Evolutionary conservation across 2,329 filamentous ascomycete species (phyloP).

Genomic region (Penicillium sp.): DNA sequence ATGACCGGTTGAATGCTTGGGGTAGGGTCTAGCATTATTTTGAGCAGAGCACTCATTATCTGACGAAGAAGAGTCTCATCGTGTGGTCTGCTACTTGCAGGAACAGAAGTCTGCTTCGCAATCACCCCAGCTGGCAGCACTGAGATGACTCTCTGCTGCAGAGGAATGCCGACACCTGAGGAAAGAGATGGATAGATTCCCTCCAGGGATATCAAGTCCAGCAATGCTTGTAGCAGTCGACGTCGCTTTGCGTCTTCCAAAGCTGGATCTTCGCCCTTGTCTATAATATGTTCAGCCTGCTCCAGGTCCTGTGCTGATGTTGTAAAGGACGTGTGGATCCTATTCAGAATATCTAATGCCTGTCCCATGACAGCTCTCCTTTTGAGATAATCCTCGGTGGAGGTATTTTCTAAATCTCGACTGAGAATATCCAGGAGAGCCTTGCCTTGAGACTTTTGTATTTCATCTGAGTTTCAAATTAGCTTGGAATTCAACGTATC

Average conservation of each 20-base stretch:
- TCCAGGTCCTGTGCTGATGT: conserved; percentile 22
- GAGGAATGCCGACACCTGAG: conserved; percentile 47
- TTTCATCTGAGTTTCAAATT: conserved; percentile 41
- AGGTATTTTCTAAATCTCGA: conserved; percentile 10
- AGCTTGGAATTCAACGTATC: conserved; percentile 24
- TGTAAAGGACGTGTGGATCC: conserved; percentile 42
- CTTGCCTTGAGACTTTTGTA: conserved; percentile 38
- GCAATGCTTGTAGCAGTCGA: conserved; percentile 43
- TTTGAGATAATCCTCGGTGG: conserved; percentile 18
- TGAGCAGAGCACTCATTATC: conserved; percentile 34
- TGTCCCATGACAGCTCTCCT: conserved; percentile 37
- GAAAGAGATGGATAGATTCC: conserved; percentile 51
- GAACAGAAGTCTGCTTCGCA: conserved; percentile 36
- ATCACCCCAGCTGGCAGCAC: conserved; percentile 48
- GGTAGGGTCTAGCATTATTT: conserved; percentile 37
- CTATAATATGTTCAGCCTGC: background rate
- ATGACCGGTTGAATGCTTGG: conserved; percentile 45
- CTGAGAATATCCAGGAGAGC: conserved; percentile 42
- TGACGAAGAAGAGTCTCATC: conserved; percentile 36
- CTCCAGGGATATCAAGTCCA: conserved; percentile 50
- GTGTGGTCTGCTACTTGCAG: conserved; percentile 24
- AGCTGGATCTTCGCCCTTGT: conserved; percentile 31
- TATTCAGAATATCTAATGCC: conserved; percentile 38
- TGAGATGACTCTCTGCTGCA: conserved; percentile 49
- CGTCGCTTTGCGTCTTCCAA: conserved; percentile 49